phyloP scores from a whole-genome alignment of 2,329 filamentous ascomycete genomes.

The Pseudocercospora crystallina region DNA sequence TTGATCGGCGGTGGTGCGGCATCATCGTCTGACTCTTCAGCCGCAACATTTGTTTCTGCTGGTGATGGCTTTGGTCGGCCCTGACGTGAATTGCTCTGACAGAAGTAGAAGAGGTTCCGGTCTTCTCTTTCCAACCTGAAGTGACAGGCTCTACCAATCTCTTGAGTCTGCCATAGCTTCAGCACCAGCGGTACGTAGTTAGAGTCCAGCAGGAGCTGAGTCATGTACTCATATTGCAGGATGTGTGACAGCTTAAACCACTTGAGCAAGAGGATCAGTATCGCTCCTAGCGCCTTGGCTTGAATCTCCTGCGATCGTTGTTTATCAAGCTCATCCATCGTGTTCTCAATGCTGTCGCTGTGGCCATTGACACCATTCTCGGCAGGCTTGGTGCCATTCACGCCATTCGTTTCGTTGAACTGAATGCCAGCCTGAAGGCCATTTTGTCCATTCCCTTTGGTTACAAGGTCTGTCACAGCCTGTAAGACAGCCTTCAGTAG shows the following conservation, averaged over 20 bases:
- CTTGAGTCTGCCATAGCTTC: conserved; percentile 91
- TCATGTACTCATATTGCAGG: conserved; percentile 92
- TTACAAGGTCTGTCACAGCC: conserved; percentile 82
- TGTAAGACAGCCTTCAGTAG: conserved; percentile 83
- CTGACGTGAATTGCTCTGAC: conserved; percentile 70
- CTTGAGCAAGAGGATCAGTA: conserved; percentile 83
- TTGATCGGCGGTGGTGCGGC: conserved; percentile 76
- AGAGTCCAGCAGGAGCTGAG: conserved; percentile 87
- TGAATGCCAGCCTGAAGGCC: conserved; percentile 50
- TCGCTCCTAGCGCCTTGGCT: conserved; percentile 86
- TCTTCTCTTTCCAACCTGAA: conserved; percentile 80
- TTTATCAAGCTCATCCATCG: conserved; percentile 74
- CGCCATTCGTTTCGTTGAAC: conserved; percentile 34
- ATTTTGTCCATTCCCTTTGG: conserved; percentile 54
- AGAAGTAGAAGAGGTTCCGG: conserved; percentile 89
- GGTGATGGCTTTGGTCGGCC: conserved; percentile 27
- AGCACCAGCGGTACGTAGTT: conserved; percentile 92
- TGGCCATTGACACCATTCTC: conserved; percentile 38
- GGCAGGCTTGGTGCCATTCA: conserved; percentile 35
- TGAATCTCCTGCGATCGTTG: conserved; percentile 82
- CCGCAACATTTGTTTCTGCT: conserved; percentile 28
- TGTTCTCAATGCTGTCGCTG: conserved; percentile 29
- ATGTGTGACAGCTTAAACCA: conserved; percentile 96
- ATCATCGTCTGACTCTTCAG: conserved; percentile 56
- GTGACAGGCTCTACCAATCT: conserved; percentile 85